Percentiles rank a stretch among this genome's conserved stretches.
Conservation (phyloP, 805 yeast species). For the Wickerhamomyces pijperi region DNA sequence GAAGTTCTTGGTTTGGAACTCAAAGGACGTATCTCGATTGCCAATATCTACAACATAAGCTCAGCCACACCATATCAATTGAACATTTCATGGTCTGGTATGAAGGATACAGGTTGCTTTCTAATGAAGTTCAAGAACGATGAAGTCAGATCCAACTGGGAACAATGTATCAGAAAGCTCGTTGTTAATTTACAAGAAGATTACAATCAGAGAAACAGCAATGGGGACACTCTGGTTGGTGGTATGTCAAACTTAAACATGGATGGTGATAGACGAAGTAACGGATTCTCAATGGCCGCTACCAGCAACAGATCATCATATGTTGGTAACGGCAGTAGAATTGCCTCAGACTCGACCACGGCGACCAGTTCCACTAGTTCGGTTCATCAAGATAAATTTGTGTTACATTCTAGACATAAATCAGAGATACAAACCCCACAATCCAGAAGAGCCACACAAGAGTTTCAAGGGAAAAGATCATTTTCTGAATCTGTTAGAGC, state of each 20-base stretch:
- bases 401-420: conserved; percentile 17
- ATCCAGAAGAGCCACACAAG: conserved; percentile 17
- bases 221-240: background rate
- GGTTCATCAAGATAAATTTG: conserved; percentile 1
- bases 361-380: conserved; percentile 5
- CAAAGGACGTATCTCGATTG: conserved; percentile 74
- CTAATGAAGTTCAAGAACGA: conserved; percentile 74
- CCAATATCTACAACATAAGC: conserved; percentile 44
- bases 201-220: conserved; percentile 2
- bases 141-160: conserved; percentile 81
- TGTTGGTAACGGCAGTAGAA: conserved; percentile 8
- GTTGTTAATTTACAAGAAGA: conserved; percentile 23
- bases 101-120: conserved; percentile 78
- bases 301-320: conserved; percentile 17
- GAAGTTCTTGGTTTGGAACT: conserved; percentile 39
- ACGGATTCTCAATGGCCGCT: conserved; percentile 14
- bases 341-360: conserved; percentile 12
- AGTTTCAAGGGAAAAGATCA: conserved; percentile 20
- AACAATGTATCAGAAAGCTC: conserved; percentile 42
- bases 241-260: conserved; percentile 10
- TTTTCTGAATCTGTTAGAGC: conserved; percentile 29
- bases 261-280: conserved; percentile 16
- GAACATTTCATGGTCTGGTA: conserved; percentile 73
- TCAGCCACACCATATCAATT: conserved; percentile 41
- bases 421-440: conserved; percentile 13